Evolutionary conservation across 2,329 filamentous ascomycete species (phyloP).

Genomic region (Pestalotiopsis sp.): DNA sequence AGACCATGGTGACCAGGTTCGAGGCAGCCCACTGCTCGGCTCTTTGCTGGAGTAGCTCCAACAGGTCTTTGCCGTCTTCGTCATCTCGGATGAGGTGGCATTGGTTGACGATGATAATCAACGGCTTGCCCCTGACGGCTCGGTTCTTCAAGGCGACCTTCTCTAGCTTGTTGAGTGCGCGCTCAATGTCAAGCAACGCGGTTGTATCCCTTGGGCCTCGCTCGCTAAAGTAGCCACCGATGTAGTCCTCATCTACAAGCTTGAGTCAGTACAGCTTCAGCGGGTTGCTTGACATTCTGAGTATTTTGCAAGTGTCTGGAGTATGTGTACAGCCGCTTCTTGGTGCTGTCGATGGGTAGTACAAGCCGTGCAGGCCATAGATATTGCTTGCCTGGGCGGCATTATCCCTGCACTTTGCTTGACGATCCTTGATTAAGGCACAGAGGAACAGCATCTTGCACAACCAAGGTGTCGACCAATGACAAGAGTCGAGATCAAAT

Average conservation of each 20-base stretch:
- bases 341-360: background rate
- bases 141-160: constrained; percentile 84
- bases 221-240: constrained; percentile 94
- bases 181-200: constrained; percentile 90
- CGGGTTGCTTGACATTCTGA: background rate
- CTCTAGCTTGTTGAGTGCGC: constrained; percentile 96
- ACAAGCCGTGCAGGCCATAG: background rate
- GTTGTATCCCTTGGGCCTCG: constrained; percentile 89
- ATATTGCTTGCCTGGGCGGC: background rate
- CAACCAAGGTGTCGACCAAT: background rate
- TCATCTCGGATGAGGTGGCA: constrained; percentile 90
- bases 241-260: constrained; percentile 97
- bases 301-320: background rate
- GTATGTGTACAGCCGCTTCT: background rate
- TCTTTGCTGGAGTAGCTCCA: constrained; percentile 93
- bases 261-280: background rate
- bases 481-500: background rate
- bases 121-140: constrained; percentile 62
- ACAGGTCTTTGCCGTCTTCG: constrained; percentile 87
- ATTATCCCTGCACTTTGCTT: background rate
- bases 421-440: background rate
- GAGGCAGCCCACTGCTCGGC: constrained; percentile 96
- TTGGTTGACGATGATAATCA: constrained; percentile 94
- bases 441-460: background rate
- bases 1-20: constrained; percentile 86